Evolutionary conservation across 2,329 filamentous ascomycete species (phyloP).

Genomic region (Penicillium rolfsii): DNA sequence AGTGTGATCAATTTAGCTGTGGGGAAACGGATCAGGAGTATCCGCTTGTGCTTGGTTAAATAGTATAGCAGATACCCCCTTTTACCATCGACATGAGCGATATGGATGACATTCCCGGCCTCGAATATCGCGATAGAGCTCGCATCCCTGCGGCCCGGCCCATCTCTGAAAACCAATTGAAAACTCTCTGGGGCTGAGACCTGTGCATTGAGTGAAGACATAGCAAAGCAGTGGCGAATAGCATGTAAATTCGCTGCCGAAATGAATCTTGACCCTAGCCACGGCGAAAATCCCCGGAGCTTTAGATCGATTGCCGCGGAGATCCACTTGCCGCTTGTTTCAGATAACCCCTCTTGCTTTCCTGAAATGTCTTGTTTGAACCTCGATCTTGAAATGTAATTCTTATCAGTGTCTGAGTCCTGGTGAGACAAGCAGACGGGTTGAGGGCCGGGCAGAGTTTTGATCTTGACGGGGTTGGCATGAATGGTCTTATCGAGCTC

Average conservation of each 20-base stretch:
- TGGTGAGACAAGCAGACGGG: slow-evolving; percentile 12
- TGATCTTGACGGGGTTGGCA: background rate
- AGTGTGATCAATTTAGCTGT: too few species aligned
- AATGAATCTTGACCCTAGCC: slow-evolving; percentile 26
- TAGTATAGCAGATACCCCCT: background rate
- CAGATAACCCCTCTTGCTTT: slow-evolving; percentile 22
- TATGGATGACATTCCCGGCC: slow-evolving; percentile 2
- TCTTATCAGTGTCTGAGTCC: slow-evolving; percentile 1
- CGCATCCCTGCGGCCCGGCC: slow-evolving; percentile 1
- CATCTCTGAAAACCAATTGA: background rate
- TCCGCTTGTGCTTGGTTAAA: background rate
- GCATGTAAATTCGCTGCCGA: slow-evolving; percentile 18
- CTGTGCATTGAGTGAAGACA: background rate
- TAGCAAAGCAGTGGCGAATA: background rate
- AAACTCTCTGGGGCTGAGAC: slow-evolving; percentile 4
- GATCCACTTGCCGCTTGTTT: slow-evolving; percentile 30
- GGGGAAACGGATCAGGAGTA: background rate
- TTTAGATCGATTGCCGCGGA: slow-evolving; percentile 9
- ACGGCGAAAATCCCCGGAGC: slow-evolving; percentile 20
- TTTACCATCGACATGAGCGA: background rate
- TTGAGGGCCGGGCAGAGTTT: background rate
- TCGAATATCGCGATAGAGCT: slow-evolving; percentile 11
- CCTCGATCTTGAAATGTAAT: slow-evolving; percentile 17
- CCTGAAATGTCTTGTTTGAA: slow-evolving; percentile 11
- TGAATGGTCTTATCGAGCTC: background rate